Evolutionary conservation across 1,284 basidiomycete species (phyloP).

Genomic region (Irpex sp.): DNA sequence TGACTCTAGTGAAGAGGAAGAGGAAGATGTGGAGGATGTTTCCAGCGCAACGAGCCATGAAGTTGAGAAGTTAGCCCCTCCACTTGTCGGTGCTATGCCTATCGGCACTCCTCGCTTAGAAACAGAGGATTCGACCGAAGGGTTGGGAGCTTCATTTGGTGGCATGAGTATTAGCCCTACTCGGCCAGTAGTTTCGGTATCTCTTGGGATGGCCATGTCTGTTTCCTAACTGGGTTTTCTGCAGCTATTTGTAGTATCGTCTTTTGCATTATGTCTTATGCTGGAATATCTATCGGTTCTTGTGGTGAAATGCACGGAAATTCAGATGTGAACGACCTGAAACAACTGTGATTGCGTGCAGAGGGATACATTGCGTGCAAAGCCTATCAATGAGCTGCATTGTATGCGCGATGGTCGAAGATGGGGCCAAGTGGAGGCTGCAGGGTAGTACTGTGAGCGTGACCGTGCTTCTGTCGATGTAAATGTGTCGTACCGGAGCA

Average conservation of each 20-base stretch:
- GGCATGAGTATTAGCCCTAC: constrained; percentile 78
- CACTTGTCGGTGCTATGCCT: constrained; percentile 1
- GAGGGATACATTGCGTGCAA: not conserved
- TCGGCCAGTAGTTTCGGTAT: constrained; percentile 11
- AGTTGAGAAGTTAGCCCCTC: not conserved
- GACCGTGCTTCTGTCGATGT: constrained; percentile 1
- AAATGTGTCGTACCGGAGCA: constrained; percentile 49
- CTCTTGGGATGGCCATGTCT: constrained; percentile 11
- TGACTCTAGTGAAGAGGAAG: constrained; percentile 43
- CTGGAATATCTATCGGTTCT: not conserved
- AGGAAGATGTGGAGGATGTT: constrained; percentile 26
- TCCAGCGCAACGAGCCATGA: not conserved
- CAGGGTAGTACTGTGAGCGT: not conserved
- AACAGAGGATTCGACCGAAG: constrained; percentile 26
- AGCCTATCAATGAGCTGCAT: constrained; percentile 13
- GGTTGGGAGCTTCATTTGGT: constrained; percentile 61
- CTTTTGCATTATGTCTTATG: not conserved
- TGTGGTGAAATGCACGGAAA: no score
- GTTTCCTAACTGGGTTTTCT: constrained; percentile 8
- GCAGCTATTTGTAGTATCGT: not conserved
- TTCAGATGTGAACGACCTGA: not conserved
- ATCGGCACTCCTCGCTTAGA: not conserved
- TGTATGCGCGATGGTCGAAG: constrained; percentile 45
- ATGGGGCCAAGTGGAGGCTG: constrained; percentile 51
- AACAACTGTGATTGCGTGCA: not conserved